phyloP scores from a whole-genome alignment of 495 filamentous ascomycete genomes.

The Penicillium canescens region DNA sequence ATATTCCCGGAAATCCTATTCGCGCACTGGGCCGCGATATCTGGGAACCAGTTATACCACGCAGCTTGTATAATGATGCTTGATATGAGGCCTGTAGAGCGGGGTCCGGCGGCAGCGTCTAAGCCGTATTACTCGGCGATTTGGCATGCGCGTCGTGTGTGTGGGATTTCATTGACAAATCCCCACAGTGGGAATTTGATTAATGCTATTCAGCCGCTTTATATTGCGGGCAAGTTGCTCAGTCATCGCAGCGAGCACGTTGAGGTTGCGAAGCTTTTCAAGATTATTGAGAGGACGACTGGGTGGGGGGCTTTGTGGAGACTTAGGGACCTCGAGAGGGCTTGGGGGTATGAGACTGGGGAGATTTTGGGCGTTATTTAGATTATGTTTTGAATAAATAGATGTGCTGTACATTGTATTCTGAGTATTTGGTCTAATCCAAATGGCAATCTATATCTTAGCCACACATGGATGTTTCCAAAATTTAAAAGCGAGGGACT shows the following conservation, averaged over 20 bases:
- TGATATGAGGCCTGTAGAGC: conserved; percentile 29
- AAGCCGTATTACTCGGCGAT: conserved; percentile 29
- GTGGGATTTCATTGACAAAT: conserved; percentile 45
- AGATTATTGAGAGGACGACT: conserved; percentile 36
- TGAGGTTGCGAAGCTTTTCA: conserved; percentile 33
- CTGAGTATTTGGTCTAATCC: background rate
- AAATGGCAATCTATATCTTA: background rate
- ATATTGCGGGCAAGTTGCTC: conserved; percentile 41
- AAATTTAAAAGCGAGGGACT: no score
- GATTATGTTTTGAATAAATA: conserved; percentile 9
- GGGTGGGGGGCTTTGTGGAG: conserved; percentile 44
- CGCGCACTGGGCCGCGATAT: conserved; percentile 43
- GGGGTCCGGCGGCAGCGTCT: conserved; percentile 7
- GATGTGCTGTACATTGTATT: background rate
- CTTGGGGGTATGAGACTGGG: conserved; percentile 40
- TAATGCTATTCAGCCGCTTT: conserved; percentile 49
- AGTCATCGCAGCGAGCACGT: conserved; percentile 42
- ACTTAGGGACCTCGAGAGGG: conserved; percentile 36
- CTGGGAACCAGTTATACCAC: conserved; percentile 44
- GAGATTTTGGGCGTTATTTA: conserved; percentile 27
- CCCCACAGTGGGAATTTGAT: conserved; percentile 43
- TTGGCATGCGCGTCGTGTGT: conserved; percentile 47
- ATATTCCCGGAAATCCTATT: conserved; percentile 43
- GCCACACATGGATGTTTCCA: background rate
- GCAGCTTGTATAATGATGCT: conserved; percentile 42